A percentile compares a stretch with the other conserved stretches of the same genome.
Conservation (phyloP, 176 grass and related monocot species). For the Echinochloa phyllopogon region DNA sequence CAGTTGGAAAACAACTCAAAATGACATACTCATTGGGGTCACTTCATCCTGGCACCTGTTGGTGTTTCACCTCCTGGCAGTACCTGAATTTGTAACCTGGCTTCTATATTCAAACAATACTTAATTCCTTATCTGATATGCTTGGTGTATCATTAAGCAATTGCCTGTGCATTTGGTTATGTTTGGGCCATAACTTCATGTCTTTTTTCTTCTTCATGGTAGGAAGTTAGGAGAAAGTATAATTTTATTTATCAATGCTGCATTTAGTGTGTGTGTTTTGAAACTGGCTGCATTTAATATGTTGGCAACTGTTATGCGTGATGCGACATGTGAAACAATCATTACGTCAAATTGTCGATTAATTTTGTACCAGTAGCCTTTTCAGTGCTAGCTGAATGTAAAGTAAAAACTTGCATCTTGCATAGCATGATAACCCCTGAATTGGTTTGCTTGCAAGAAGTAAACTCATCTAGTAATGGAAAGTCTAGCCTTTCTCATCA, state of each 20-base stretch:
- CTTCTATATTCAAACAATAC: not conserved
- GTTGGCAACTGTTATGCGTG: not conserved
- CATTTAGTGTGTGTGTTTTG: no score
- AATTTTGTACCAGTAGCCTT: not conserved
- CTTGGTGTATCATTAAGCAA: constrained; percentile 2
- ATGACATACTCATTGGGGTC: not conserved
- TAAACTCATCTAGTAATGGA: constrained; percentile 22
- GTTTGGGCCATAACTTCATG: not conserved
- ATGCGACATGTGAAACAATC: not conserved
- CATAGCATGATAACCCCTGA: not conserved
- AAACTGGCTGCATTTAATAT: not conserved
- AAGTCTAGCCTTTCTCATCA: not conserved
- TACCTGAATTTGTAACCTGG: not conserved
- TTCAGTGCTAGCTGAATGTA: no score
- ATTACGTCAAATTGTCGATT: not conserved
- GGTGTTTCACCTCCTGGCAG: not conserved
- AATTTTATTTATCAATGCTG: constrained; percentile 6
- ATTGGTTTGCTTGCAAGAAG: constrained; percentile 29
- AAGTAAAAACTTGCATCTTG: constrained; percentile 15
- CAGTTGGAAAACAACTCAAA: constrained; percentile 17
- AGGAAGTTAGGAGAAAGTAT: not conserved
- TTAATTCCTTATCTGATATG: constrained; percentile 15
- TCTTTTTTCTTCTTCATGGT: constrained; percentile 7
- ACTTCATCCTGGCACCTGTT: not conserved
- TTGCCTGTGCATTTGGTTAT: not conserved